These are phyloP conservation scores for Helotiales sp. DNA, from an alignment of 2,329 filamentous ascomycete genomes.

Conservation along the genomic window DNA sequence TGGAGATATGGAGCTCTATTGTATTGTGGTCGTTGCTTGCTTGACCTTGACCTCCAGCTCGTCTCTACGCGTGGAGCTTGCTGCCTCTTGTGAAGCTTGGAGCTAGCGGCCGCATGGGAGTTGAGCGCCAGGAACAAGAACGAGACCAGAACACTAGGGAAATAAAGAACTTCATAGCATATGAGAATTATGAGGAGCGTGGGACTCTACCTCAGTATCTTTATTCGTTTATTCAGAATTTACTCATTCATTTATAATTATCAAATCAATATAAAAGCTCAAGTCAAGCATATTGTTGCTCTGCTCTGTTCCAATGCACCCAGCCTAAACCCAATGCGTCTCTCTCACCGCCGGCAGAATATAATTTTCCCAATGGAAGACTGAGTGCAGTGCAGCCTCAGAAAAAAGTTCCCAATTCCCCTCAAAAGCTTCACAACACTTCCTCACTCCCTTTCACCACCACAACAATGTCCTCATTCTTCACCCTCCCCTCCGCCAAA, in stretches of 20 bases:
- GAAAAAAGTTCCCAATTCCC: slow-evolving; percentile 14
- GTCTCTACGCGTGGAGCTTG: slow-evolving; percentile 40
- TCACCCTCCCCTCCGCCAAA: slow-evolving; percentile 83
- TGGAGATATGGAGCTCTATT: slow-evolving; percentile 13
- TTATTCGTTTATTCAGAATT: too few species aligned
- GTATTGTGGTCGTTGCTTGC: slow-evolving; percentile 27
- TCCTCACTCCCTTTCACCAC: neutral
- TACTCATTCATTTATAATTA: neutral
- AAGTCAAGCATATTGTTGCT: neutral
- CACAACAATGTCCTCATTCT: slow-evolving; percentile 85
- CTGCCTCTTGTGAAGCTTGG: slow-evolving; percentile 35
- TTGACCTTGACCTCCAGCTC: slow-evolving; percentile 32
- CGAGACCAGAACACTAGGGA: neutral
- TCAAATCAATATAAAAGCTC: neutral
- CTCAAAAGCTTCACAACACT: neutral
- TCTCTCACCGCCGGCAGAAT: slow-evolving; percentile 22
- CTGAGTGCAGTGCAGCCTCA: neutral
- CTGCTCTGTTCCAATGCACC: neutral
- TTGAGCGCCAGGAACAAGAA: neutral
- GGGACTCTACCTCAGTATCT: too few species aligned
- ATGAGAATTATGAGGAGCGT: too few species aligned
- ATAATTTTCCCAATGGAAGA: slow-evolving; percentile 19
- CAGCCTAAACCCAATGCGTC: slow-evolving; percentile 13
- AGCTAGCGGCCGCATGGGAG: slow-evolving; percentile 2
- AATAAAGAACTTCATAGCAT: too few species aligned